Conservation (phyloP, 1,284 basidiomycete genomes). For the Puccinia coronata region DNA sequence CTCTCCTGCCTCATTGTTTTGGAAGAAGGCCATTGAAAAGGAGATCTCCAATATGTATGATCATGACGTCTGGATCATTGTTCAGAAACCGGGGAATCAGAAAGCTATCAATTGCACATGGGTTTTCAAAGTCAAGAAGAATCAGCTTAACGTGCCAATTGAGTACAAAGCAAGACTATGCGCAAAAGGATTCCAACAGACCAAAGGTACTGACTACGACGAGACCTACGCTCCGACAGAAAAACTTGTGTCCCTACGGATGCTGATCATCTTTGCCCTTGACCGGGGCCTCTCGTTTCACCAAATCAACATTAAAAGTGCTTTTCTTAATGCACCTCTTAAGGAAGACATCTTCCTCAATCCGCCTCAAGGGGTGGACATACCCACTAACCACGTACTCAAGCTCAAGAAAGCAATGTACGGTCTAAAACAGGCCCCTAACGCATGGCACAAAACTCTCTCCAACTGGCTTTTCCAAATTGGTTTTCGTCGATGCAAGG, state of each 20-base stretch:
- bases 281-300: neutral
- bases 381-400: neutral
- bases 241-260: neutral
- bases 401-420: neutral
- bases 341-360: neutral
- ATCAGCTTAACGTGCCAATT: too few species aligned
- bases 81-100: too few species aligned
- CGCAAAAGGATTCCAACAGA: slow-evolving; percentile 10
- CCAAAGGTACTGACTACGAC: neutral
- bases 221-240: slow-evolving; percentile 16
- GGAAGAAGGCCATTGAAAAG: neutral
- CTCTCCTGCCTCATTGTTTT: neutral
- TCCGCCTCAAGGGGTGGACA: neutral
- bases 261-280: neutral
- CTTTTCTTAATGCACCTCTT: slow-evolving; percentile 8
- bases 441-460: too few species aligned
- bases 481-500: too few species aligned
- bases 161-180: too few species aligned
- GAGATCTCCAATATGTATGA: neutral
- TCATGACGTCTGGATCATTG: neutral
- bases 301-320: slow-evolving; percentile 4
- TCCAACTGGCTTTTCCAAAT: too few species aligned
- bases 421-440: too few species aligned
- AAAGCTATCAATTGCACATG: too few species aligned
- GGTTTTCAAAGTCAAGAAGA: too few species aligned